Conservation (phyloP, 306 rosid genomes). For the Gastrolobium bilobum region DNA sequence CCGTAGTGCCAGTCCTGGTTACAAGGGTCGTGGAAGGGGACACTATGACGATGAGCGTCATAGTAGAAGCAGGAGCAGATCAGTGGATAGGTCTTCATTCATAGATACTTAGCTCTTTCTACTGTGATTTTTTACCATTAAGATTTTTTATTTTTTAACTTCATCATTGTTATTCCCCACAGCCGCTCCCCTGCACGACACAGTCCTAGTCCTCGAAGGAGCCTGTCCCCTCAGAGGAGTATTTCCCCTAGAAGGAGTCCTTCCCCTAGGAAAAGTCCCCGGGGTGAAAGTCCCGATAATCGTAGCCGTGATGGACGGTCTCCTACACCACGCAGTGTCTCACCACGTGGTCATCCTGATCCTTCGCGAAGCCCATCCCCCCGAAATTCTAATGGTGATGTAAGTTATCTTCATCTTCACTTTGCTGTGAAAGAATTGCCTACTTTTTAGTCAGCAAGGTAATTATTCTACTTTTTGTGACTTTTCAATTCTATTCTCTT, state of each 20-base stretch:
- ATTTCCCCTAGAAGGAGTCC: conserved; percentile 62
- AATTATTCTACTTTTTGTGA: conserved; percentile 16
- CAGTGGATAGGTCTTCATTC: conserved; percentile 67
- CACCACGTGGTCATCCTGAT: conserved; percentile 62
- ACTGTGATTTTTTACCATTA: not conserved
- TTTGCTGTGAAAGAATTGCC: not conserved
- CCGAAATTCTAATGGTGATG: conserved; percentile 67
- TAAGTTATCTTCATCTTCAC: conserved; percentile 54
- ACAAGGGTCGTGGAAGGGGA: conserved; percentile 70
- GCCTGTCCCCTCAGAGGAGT: conserved; percentile 63
- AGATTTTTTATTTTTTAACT: not conserved
- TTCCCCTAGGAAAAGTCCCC: conserved; percentile 67
- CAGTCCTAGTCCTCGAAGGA: conserved; percentile 71
- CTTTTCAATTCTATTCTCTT: not conserved
- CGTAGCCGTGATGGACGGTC: conserved; percentile 61
- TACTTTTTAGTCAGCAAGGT: not conserved
- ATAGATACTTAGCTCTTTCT: conserved; percentile 15
- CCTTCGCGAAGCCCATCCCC: conserved; percentile 74
- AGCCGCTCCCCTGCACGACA: conserved; percentile 73
- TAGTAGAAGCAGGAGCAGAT: conserved; percentile 72
- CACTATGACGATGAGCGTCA: conserved; percentile 69
- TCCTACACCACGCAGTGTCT: conserved; percentile 68
- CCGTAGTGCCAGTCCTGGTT: conserved; percentile 77
- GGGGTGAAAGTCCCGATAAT: conserved; percentile 64
- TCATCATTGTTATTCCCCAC: conserved; percentile 27